phyloP scores from a whole-genome alignment of 1,139 yeast species.

The Suhomyces bribrorum region DNA sequence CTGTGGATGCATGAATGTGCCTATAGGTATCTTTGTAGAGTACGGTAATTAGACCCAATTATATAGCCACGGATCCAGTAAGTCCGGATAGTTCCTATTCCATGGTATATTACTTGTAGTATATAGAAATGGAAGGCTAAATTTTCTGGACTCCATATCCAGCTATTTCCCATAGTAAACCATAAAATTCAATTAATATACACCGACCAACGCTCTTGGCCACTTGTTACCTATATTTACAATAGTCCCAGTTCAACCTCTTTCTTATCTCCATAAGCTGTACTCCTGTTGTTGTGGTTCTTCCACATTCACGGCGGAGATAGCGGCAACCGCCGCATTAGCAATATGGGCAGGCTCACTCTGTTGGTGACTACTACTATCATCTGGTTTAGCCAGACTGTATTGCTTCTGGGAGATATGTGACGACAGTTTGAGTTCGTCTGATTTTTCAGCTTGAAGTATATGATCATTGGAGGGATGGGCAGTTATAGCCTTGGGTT shows the following conservation, averaged over 20 bases:
- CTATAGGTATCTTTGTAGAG: too few species aligned
- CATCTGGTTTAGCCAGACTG: conserved; percentile 1
- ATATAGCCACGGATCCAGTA: too few species aligned
- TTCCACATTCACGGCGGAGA: conserved; percentile 30
- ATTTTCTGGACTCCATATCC: too few species aligned
- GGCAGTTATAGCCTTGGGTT: conserved; percentile 4
- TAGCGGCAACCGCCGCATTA: conserved; percentile 42
- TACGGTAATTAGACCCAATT: too few species aligned
- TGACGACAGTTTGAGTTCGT: not conserved
- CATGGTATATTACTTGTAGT: too few species aligned
- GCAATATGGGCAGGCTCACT: conserved; percentile 36
- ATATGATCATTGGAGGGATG: conserved; percentile 8
- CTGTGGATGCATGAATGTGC: too few species aligned
- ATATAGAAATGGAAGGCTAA: too few species aligned
- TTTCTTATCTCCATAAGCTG: conserved; percentile 34
- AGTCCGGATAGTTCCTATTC: too few species aligned
- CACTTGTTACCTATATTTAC: not conserved
- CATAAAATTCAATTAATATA: too few species aligned
- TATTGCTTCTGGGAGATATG: conserved; percentile 1
- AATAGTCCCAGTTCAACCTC: not conserved
- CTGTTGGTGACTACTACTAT: conserved; percentile 2
- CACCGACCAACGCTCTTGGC: too few species aligned
- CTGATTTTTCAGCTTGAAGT: conserved; percentile 3
- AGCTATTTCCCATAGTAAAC: too few species aligned
- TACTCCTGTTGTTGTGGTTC: conserved; percentile 37